Percentiles rank a stretch among this genome's conserved stretches.
Evolutionary conservation across 495 filamentous ascomycete species (phyloP).

Genomic region (Aspergillus hancockii): DNA sequence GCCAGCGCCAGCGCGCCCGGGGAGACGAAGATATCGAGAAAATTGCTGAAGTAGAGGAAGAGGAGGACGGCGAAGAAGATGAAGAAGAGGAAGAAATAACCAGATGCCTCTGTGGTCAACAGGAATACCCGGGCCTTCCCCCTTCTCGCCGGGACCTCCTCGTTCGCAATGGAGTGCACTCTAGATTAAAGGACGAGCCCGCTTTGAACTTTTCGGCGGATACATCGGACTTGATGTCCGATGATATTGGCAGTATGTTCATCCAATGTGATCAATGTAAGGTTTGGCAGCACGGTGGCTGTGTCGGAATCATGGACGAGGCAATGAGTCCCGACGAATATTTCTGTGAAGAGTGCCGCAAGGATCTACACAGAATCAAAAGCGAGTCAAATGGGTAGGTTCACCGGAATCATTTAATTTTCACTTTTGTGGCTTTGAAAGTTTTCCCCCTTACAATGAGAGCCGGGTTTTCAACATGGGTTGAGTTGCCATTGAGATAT

Average conservation of each 20-base stretch:
- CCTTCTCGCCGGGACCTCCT: constrained; percentile 61
- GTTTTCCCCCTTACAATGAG: constrained; percentile 20
- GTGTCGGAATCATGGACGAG: constrained; percentile 95
- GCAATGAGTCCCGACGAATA: constrained; percentile 92
- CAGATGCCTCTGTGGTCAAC: constrained; percentile 89
- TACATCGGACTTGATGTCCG: constrained; percentile 56
- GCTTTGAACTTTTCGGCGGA: constrained; percentile 31
- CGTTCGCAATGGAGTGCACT: constrained; percentile 46
- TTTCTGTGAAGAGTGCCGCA: constrained; percentile 92
- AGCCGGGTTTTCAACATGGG: background rate
- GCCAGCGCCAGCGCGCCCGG: constrained; percentile 70
- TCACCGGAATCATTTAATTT: constrained; percentile 14
- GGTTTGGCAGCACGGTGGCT: constrained; percentile 98
- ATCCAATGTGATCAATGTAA: constrained; percentile 98
- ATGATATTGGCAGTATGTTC: constrained; percentile 91
- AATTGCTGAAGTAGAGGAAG: constrained; percentile 42
- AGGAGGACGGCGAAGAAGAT: constrained; percentile 65
- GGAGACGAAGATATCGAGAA: constrained; percentile 59
- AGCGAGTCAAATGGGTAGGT: constrained; percentile 84
- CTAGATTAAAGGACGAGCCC: constrained; percentile 60
- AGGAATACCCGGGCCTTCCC: constrained; percentile 92
- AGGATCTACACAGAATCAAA: constrained; percentile 83
- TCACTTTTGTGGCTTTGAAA: constrained; percentile 9
- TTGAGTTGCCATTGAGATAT: background rate
- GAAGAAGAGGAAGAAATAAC: constrained; percentile 90